Percentiles rank a stretch among this genome's conserved stretches.
Conservation (phyloP, 495 filamentous ascomycete species). For the Penicillium cinerascens region DNA sequence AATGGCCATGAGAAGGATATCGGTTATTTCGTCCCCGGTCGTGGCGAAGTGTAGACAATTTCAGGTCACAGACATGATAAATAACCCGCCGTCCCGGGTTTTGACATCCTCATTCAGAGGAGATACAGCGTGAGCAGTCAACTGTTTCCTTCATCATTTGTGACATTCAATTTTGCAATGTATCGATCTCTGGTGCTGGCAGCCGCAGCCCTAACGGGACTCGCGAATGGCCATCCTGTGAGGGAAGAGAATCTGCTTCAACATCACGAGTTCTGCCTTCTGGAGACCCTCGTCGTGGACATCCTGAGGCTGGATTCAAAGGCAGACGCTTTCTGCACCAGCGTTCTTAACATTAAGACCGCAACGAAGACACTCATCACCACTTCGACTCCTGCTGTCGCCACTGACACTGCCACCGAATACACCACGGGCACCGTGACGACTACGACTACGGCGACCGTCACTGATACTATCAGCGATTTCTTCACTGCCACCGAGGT, state of each 20-base stretch:
- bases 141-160: too few relatives aligned
- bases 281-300: neutral
- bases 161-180: neutral
- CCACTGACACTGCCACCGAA: neutral
- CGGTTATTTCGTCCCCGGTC: too few relatives aligned
- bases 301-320: neutral
- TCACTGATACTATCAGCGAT: neutral
- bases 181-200: neutral
- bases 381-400: neutral
- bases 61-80: too few relatives aligned
- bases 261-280: neutral
- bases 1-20: too few relatives aligned
- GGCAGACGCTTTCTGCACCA: slow-evolving; percentile 1
- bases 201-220: neutral
- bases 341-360: neutral
- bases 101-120: too few relatives aligned
- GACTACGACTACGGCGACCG: neutral
- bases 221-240: neutral
- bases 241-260: neutral
- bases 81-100: too few relatives aligned
- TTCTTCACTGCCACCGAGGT: neutral
- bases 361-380: neutral
- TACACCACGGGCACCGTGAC: neutral
- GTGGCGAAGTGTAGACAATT: too few relatives aligned
- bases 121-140: too few relatives aligned